Conservation (phyloP, 495 filamentous ascomycete genomes). For the Trypethelium eluteriae region DNA sequence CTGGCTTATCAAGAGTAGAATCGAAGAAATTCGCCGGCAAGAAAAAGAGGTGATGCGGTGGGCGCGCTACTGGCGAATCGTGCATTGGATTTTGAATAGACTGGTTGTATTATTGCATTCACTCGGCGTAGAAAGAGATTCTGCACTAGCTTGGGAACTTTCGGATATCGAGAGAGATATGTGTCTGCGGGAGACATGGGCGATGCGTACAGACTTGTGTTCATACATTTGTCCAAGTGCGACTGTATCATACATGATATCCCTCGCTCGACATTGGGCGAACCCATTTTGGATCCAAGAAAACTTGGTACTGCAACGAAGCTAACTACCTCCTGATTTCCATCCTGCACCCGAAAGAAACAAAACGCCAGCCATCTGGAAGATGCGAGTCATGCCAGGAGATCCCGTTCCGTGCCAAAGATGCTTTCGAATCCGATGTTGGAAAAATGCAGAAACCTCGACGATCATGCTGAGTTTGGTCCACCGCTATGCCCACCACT, state of each 20-base stretch:
- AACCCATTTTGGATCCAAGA: background rate
- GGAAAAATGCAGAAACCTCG: background rate
- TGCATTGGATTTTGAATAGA: background rate
- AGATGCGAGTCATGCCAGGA: slow-evolving; percentile 2
- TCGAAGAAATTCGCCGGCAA: background rate
- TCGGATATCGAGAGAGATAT: too few species aligned
- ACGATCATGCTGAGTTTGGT: slow-evolving; percentile 10
- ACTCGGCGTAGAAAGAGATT: background rate
- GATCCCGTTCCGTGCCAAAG: background rate
- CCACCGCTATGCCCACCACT: slow-evolving; percentile 32
- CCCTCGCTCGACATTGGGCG: background rate
- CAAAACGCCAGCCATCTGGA: background rate
- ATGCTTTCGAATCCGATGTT: background rate
- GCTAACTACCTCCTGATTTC: background rate
- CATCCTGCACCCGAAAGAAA: background rate
- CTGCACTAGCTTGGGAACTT: too few species aligned
- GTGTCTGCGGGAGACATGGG: too few species aligned
- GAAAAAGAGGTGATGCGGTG: background rate
- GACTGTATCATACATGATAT: background rate
- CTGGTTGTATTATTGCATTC: background rate
- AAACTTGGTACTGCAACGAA: background rate
- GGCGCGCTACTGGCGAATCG: background rate
- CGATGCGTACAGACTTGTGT: too few species aligned
- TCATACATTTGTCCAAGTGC: too few species aligned
- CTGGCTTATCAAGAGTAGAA: background rate